Evolutionary conservation across 176 grass and related monocot genomes (phyloP).

Genomic region (Carex scoparia): DNA sequence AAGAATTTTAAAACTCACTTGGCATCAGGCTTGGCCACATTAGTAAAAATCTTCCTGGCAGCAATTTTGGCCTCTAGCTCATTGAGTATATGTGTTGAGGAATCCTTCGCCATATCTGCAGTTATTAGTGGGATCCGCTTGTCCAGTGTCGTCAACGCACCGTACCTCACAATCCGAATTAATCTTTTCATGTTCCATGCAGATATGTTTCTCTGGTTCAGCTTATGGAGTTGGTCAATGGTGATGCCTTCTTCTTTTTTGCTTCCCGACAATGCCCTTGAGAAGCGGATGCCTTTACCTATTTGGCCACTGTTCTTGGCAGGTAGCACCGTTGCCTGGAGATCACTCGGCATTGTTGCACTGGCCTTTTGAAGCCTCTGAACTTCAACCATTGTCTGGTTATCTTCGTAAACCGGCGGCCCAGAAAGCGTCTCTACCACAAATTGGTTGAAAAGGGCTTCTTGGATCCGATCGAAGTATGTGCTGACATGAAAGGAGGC

Average conservation of each 20-base stretch:
- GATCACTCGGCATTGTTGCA: slow-evolving; percentile 50
- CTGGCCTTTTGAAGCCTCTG: slow-evolving; percentile 67
- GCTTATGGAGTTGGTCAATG: slow-evolving; percentile 76
- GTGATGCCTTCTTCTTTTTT: slow-evolving; percentile 64
- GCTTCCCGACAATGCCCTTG: slow-evolving; percentile 22
- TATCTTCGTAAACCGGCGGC: slow-evolving; percentile 65
- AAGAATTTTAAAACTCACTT: slow-evolving; percentile 38
- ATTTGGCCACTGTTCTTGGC: slow-evolving; percentile 23
- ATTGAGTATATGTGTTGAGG: slow-evolving; percentile 58
- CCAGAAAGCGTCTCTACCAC: slow-evolving; percentile 93
- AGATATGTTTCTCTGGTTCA: slow-evolving; percentile 89
- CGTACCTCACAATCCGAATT: slow-evolving; percentile 78
- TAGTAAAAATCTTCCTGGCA: slow-evolving; percentile 80
- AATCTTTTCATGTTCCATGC: slow-evolving; percentile 97
- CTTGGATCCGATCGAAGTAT: slow-evolving; percentile 95
- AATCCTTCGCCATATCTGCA: slow-evolving; percentile 29
- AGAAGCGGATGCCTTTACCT: slow-evolving; percentile 37
- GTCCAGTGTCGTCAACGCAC: slow-evolving; percentile 66
- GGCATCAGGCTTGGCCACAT: slow-evolving; percentile 63
- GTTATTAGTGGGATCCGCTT: slow-evolving; percentile 43
- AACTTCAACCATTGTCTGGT: slow-evolving; percentile 62
- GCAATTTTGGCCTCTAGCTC: slow-evolving; percentile 87
- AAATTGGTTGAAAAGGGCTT: slow-evolving; percentile 93
- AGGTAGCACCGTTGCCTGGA: slow-evolving; percentile 36
- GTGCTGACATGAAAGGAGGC: slow-evolving; percentile 96